Evolutionary conservation across 495 filamentous ascomycete genomes (phyloP), one percentile per base, ranked within the genome.

Genomic region (Polyplosphaeria fusca): DNA sequence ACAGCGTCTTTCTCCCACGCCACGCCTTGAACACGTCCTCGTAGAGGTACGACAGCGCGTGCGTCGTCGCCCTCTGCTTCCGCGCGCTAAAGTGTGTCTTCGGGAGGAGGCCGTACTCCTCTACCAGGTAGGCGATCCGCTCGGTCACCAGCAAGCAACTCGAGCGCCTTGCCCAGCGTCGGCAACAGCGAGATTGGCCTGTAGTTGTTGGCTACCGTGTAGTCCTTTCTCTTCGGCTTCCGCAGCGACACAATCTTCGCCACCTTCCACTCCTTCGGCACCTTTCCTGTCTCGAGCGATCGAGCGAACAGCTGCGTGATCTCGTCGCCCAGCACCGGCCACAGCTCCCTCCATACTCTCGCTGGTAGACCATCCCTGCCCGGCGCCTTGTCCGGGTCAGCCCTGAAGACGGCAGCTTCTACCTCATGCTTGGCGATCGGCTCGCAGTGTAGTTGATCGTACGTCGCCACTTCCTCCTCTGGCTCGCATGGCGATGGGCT

Each of bases 21-120:
- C 56, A 71, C 18, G 61, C 69, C 12, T 50, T 55, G 37, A 66
- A 68, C 40, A 70, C 65, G 43, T 70, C 41, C 57, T 73, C 64
- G 39, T 61, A 40, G n/a, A 74, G 39, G 23, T 67, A 35, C 18
- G 61, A 30, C 0, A 64, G 42, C 25, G 58, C 62, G 22, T 69
- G 50, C 18, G 44, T 48, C 4, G 47, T 47, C 18, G 57, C 67
- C 14, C 64, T 38, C 45, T 65, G 38, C 47, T 67, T 70, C 24
- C 68, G 18, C 3, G 57, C 57, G 14, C 67, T 46, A 51, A 67
- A 69, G 50, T 68, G 60, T 30, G 60, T 65, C 23, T 45, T 63
- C 0, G 61, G 68, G 14, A 53, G 28, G 2, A 50, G 27, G 3
- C 49, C 25, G 40, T 55, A 55, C 42, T 32, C 52, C 27, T 55